These are phyloP conservation scores for Ceratobasidium sp. DNA, from an alignment of 1,284 basidiomycete genomes.

Conservation along the genomic window DNA sequence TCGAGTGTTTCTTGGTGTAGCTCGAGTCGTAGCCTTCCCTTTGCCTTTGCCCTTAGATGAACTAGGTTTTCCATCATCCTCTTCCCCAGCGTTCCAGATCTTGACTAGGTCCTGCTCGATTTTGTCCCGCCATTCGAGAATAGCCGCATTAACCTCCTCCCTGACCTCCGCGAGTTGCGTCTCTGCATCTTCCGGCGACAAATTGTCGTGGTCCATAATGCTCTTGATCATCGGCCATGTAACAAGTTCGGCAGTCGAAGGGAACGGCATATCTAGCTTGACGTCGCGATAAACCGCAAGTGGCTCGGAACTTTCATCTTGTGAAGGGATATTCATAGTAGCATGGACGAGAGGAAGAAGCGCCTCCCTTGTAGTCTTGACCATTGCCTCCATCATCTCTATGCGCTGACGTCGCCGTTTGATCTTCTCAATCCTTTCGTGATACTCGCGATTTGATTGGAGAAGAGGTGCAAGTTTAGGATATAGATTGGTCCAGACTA, in stretches of 20 bases:
- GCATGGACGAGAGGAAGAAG: neutral
- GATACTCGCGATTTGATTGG: neutral
- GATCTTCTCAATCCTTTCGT: neutral
- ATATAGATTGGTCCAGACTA: too few species aligned
- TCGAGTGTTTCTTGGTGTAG: neutral
- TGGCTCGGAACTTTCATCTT: neutral
- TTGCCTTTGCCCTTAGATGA: too few species aligned
- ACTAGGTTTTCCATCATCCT: too few species aligned
- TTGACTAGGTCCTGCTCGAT: slow-evolving; percentile 15
- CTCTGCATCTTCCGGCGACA: neutral
- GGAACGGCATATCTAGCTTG: neutral
- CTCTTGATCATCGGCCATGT: too few species aligned
- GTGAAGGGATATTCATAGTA: neutral
- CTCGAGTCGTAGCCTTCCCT: neutral
- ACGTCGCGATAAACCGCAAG: slow-evolving; percentile 7
- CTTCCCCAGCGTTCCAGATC: neutral
- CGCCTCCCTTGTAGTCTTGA: neutral
- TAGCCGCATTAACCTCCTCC: neutral
- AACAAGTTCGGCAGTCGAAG: too few species aligned
- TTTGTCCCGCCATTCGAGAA: slow-evolving; percentile 13
- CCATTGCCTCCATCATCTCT: neutral
- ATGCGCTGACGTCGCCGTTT: neutral
- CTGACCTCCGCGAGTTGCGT: neutral
- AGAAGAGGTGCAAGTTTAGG: slow-evolving; percentile 6
- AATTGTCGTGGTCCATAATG: neutral